Evolutionary conservation across 2,329 filamentous ascomycete genomes (phyloP).

Genomic region (Trichoderma sp.): DNA sequence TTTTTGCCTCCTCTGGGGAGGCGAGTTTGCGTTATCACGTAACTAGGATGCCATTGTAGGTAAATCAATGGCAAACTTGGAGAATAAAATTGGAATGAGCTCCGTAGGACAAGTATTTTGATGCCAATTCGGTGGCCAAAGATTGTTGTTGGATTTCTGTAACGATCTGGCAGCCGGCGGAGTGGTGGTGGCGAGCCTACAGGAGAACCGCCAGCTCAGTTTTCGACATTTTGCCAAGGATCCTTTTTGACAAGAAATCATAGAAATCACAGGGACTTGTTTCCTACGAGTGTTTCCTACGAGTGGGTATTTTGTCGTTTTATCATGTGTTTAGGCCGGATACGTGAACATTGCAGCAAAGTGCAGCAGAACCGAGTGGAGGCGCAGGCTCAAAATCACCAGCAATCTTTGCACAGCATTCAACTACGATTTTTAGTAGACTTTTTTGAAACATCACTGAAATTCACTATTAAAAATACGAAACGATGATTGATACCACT

Average conservation of each 20-base stretch:
- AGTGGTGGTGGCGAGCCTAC: neutral
- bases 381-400: neutral
- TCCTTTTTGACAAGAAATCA: neutral
- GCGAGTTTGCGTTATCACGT: neutral
- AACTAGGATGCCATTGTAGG: neutral
- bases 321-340: neutral
- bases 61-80: neutral
- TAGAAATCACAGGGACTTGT: too few species aligned
- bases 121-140: neutral
- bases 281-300: too few species aligned
- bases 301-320: neutral
- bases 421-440: neutral
- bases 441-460: neutral
- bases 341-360: neutral
- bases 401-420: neutral
- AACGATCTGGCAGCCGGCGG: neutral
- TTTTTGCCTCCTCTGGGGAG: neutral
- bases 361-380: neutral
- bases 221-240: neutral
- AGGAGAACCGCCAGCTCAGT: neutral
- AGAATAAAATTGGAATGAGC: neutral
- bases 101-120: too few species aligned
- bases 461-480: neutral
- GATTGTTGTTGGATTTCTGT: neutral
- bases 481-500: rapidly evolving